Evolutionary conservation across 495 filamentous ascomycete genomes (phyloP), one percentile per base, ranked within the genome.

Genomic region (Aspergillus nidulans): DNA sequence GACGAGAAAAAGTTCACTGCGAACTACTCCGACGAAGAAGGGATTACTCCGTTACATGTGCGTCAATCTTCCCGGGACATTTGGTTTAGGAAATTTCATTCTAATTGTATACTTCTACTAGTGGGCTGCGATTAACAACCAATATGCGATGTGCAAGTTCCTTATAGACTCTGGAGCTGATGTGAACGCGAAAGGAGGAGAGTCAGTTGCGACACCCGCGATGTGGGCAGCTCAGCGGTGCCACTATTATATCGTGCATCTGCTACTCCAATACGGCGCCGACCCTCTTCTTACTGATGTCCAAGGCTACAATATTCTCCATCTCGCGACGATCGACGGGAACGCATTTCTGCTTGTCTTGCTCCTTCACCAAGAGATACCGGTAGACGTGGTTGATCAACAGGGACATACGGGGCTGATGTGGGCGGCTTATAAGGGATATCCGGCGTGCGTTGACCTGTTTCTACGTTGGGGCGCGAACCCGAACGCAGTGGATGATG

Each of bases 51-150:
- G 47, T 75, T 98, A 71, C 94, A 98, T 79, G 94, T 98, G 78
- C 59, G 85, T 70, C 13, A 38, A 12, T n/a, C 21, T 2, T 26
- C 36, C 20, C 24, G 51, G 6, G 5, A 20, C 52, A 4, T 39
- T 10, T 38, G 15, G 23, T 36, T 3, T 49, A 4, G 13, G 47
- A 4, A n/a, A 19, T 36, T 1, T 26, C 44, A 30, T 49, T 20
- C 47, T 49, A 39, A 49, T 21, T 21, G 15, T 43, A 12, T 24
- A 23, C 20, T 49, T 49, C 72, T 51, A 57, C 20, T 70, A 98
- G 92, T 98, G 94, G 94, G 94, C 94, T 15, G 90, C 94, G n/a
- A 97, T 97, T 71, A 97, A 97, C 73, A 96, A 96, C 68, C 92
- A 95, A 68, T 95, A 91, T 72, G 87, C 90, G 52, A 87, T 96